These are phyloP conservation scores for Combretum micranthum DNA, from an alignment of 345 rosid genomes.

Conservation along the genomic window DNA sequence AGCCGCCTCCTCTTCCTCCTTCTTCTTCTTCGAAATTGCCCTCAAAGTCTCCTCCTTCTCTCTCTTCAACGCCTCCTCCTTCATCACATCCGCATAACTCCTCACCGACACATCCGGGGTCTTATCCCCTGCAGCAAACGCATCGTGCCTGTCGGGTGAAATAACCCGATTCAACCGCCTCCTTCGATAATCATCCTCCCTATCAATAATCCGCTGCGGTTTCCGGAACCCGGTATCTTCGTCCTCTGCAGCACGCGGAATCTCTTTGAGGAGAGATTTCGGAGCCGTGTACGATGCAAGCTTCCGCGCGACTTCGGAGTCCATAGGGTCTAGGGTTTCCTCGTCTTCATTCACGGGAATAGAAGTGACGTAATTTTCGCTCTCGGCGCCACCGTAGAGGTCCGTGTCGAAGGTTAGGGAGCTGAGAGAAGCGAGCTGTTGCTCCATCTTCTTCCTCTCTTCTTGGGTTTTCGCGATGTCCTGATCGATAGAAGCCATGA, in stretches of 20 bases:
- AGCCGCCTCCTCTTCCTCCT: slow-evolving; percentile 22
- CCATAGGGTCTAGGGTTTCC: slow-evolving; percentile 52
- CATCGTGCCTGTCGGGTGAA: slow-evolving; percentile 94
- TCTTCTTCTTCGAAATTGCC: slow-evolving; percentile 21
- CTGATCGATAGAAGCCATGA: slow-evolving; percentile 36
- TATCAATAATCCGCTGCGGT: slow-evolving; percentile 67
- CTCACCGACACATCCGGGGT: slow-evolving; percentile 80
- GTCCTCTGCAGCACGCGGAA: slow-evolving; percentile 58
- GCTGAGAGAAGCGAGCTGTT: slow-evolving; percentile 67
- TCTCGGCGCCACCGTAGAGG: slow-evolving; percentile 70
- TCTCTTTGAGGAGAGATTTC: slow-evolving; percentile 63
- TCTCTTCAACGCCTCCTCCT: slow-evolving; percentile 63
- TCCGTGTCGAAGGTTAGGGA: slow-evolving; percentile 69
- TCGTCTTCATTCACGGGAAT: slow-evolving; percentile 89
- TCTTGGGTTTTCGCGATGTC: slow-evolving; percentile 87
- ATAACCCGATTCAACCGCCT: slow-evolving; percentile 74
- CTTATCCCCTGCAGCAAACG: slow-evolving; percentile 86
- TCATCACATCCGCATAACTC: slow-evolving; percentile 80
- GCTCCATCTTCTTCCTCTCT: slow-evolving; percentile 63
- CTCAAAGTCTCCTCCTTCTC: slow-evolving; percentile 74
- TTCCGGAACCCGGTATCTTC: slow-evolving; percentile 63
- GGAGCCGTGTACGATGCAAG: slow-evolving; percentile 93
- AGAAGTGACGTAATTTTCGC: slow-evolving; percentile 53
- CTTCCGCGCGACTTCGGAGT: slow-evolving; percentile 62
- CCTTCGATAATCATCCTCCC: slow-evolving; percentile 88